Percentiles rank a stretch among this genome's conserved stretches.
Evolutionary conservation across 2,329 filamentous ascomycete species (phyloP).

Genomic region (Aspergillus luchuensis): DNA sequence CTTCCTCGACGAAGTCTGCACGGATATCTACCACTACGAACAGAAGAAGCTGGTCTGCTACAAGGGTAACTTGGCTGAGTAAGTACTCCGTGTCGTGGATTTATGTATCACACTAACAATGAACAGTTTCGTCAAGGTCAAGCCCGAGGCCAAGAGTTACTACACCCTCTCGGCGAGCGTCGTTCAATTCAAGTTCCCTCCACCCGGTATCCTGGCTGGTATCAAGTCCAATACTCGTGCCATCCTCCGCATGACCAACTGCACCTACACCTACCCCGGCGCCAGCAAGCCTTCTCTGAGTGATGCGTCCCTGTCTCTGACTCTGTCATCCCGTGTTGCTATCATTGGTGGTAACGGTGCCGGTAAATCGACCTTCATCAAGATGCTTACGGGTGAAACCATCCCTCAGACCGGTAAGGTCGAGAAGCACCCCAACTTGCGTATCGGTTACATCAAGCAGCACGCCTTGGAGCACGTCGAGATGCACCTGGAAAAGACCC

Average conservation of each 20-base stretch:
- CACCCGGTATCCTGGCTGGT: conserved; percentile 88
- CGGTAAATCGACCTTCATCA: conserved; percentile 97
- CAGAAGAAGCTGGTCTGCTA: conserved; percentile 80
- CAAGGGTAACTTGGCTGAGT: conserved; percentile 52
- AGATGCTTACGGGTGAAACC: conserved; percentile 89
- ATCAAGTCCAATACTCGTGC: conserved; percentile 93
- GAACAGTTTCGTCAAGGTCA: conserved; percentile 72
- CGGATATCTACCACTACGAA: conserved; percentile 99
- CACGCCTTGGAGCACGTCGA: conserved; percentile 98
- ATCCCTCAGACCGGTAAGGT: conserved; percentile 83
- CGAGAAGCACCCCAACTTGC: conserved; percentile 97
- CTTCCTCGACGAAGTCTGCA: conserved; percentile 96
- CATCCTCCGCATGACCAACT: conserved; percentile 92
- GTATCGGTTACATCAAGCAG: conserved; percentile 99
- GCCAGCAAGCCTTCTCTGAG: conserved; percentile 81
- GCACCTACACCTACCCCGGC: conserved; percentile 91
- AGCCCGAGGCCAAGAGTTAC: conserved; percentile 95
- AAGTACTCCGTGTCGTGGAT: not conserved
- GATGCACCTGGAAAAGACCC: conserved; percentile 99
- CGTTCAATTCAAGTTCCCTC: conserved; percentile 97
- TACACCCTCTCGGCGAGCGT: conserved; percentile 89
- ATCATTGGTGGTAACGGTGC: conserved; percentile 98
- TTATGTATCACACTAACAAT: not conserved
- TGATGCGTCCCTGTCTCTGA: conserved; percentile 85
- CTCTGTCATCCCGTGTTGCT: conserved; percentile 86